These are phyloP conservation scores for Colletotrichum tabaci DNA, from an alignment of 2,329 filamentous ascomycete genomes.

Conservation along the genomic window DNA sequence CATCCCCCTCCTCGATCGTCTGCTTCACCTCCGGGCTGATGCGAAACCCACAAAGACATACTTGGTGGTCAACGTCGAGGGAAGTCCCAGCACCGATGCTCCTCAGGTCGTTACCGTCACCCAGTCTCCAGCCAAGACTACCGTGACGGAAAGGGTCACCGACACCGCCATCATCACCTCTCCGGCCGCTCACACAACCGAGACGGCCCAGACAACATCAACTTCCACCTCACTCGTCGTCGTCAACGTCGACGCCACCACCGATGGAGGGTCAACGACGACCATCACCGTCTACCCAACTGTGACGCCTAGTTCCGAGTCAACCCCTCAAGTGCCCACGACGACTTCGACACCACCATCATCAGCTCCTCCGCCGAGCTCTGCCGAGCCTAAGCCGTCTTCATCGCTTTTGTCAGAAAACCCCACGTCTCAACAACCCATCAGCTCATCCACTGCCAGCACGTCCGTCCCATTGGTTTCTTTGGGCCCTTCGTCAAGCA, in stretches of 20 bases:
- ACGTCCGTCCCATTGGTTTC: background rate
- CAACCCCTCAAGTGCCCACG: slow-evolving; percentile 9
- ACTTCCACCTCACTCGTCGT: slow-evolving; percentile 49
- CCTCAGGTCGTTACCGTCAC: slow-evolving; percentile 49
- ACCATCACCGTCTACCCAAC: slow-evolving; percentile 38
- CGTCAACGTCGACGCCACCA: slow-evolving; percentile 47
- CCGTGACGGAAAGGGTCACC: slow-evolving; percentile 49
- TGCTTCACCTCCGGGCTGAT: slow-evolving; percentile 25
- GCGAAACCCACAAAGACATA: slow-evolving; percentile 46
- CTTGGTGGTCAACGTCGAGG: slow-evolving; percentile 52
- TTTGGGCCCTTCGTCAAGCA: background rate
- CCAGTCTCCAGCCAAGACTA: slow-evolving; percentile 46
- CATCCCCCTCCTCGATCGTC: slow-evolving; percentile 48
- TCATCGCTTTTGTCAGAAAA: background rate
- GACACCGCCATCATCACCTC: slow-evolving; percentile 45
- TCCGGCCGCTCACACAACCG: slow-evolving; percentile 42
- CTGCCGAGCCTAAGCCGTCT: slow-evolving; percentile 1
- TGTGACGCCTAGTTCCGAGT: slow-evolving; percentile 11
- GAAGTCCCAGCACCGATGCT: slow-evolving; percentile 43
- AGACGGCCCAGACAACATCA: too few species aligned
- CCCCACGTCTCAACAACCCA: background rate
- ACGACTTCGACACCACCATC: slow-evolving; percentile 16
- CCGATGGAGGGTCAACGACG: slow-evolving; percentile 26
- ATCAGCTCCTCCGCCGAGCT: slow-evolving; percentile 15
- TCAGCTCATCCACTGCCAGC: background rate